Conservation (phyloP, 768 basidiomycete genomes). For the Boletus vinaceobasis region DNA sequence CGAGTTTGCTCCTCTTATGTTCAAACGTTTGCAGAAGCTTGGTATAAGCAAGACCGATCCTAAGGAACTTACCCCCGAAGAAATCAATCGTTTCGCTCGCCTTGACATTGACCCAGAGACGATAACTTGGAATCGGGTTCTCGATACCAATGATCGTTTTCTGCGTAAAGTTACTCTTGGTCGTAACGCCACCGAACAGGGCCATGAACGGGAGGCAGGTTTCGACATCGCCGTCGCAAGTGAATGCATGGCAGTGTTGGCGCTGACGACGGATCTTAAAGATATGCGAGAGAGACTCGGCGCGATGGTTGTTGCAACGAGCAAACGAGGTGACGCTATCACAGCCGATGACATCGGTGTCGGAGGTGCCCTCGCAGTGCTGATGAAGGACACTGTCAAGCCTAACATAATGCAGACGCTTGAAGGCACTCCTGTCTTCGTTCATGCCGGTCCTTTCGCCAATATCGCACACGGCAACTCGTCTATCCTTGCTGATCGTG, state of each 20-base stretch:
- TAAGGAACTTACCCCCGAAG: conserved; percentile 87
- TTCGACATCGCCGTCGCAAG: conserved; percentile 98
- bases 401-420: conserved; percentile 99
- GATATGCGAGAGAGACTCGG: conserved; percentile 94
- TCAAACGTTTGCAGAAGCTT: conserved; percentile 91
- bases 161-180: conserved; percentile 91
- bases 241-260: conserved; percentile 97
- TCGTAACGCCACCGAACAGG: conserved; percentile 86
- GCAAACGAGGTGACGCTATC: conserved; percentile 85
- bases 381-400: conserved; percentile 99
- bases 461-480: conserved; percentile 99
- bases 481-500: conserved; percentile 95
- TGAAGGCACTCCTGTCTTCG: conserved; percentile 98
- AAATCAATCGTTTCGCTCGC: conserved; percentile 84
- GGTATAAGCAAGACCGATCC: conserved; percentile 94
- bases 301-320: conserved; percentile 95
- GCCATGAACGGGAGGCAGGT: conserved; percentile 82
- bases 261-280: conserved; percentile 78
- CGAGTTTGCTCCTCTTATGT: conserved; percentile 93
- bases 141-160: conserved; percentile 97
- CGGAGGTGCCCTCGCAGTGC: conserved; percentile 90
- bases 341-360: conserved; percentile 97
- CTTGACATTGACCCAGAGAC: conserved; percentile 88
- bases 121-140: conserved; percentile 96
- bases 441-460: conserved; percentile 97